Percentiles rank a stretch among this genome's conserved stretches.
phyloP scores from a whole-genome alignment of 2,329 filamentous ascomycete genomes.

The Monosporascus sp. region DNA sequence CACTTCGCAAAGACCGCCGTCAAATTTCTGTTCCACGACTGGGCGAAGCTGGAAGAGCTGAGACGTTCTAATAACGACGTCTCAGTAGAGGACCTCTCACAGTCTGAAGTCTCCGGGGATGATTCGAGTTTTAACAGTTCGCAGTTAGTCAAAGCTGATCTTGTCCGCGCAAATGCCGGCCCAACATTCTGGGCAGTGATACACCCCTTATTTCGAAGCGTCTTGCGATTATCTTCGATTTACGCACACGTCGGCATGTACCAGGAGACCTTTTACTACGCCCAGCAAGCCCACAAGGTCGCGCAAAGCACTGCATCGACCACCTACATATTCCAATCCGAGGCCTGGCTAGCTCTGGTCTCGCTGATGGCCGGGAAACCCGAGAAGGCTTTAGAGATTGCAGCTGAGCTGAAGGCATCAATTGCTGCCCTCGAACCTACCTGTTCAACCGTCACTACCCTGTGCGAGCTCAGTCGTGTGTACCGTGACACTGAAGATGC shows the following conservation, averaged over 20 bases:
- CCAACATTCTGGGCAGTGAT: constrained; percentile 78
- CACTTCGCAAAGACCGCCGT: constrained; percentile 52
- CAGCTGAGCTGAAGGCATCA: constrained; percentile 46
- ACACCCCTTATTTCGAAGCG: constrained; percentile 63
- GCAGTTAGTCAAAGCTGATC: constrained; percentile 16
- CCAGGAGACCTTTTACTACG: constrained; percentile 82
- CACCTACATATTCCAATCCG: constrained; percentile 49
- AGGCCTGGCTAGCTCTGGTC: constrained; percentile 50
- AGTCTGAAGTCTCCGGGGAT: constrained; percentile 18
- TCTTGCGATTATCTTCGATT: constrained; percentile 69
- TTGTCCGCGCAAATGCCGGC: constrained; percentile 34
- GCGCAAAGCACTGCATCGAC: constrained; percentile 62
- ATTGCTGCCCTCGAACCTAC: constrained; percentile 42
- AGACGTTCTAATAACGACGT: constrained; percentile 12
- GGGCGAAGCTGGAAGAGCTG: constrained; percentile 45
- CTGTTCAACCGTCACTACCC: constrained; percentile 39
- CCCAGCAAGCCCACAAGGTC: constrained; percentile 75
- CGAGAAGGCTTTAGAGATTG: constrained; percentile 50
- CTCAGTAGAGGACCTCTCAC: constrained; percentile 17
- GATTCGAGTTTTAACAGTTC: constrained; percentile 24
- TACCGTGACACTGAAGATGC: constrained; percentile 44
- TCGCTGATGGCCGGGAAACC: constrained; percentile 53
- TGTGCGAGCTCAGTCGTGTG: constrained; percentile 51
- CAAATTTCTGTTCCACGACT: constrained; percentile 49
- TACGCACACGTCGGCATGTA: constrained; percentile 83